Evolutionary conservation across 768 basidiomycete species (phyloP).

Genomic region (Suillus bovinus): DNA sequence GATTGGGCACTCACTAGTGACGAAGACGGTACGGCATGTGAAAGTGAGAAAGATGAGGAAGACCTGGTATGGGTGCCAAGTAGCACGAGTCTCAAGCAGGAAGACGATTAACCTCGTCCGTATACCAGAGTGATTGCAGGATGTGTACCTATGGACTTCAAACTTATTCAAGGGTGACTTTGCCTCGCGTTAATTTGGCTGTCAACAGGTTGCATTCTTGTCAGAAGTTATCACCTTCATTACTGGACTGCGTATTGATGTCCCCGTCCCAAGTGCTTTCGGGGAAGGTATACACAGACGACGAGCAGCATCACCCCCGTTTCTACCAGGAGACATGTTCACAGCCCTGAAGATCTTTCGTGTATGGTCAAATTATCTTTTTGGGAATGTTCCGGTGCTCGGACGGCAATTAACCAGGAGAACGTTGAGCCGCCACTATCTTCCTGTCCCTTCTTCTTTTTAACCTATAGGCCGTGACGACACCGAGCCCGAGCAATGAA

Average conservation of each 20-base stretch:
- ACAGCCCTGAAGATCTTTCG: not conserved
- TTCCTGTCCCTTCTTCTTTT: not conserved
- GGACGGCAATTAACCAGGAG: not conserved
- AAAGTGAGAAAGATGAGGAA: conserved; percentile 30
- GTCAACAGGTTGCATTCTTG: not conserved
- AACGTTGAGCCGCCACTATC: not conserved
- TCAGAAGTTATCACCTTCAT: not conserved
- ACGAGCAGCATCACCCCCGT: not conserved
- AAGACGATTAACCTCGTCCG: conserved; percentile 16
- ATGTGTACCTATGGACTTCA: not conserved
- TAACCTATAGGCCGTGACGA: too few relatives aligned
- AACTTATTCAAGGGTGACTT: not conserved
- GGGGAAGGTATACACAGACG: not conserved
- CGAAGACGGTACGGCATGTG: conserved; percentile 27
- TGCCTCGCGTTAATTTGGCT: not conserved
- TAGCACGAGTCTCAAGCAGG: conserved; percentile 14
- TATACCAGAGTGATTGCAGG: not conserved
- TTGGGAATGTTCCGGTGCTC: not conserved
- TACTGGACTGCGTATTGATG: not conserved
- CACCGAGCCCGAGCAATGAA: not conserved
- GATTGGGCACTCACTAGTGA: conserved; percentile 79
- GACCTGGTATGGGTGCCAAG: conserved; percentile 35
- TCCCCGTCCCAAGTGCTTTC: not conserved
- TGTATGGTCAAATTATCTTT: not conserved
- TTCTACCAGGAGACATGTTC: not conserved